Base-by-base conservation (phyloP, 2,329 filamentous ascomycete genomes). In the Apiospora marii region DNA sequence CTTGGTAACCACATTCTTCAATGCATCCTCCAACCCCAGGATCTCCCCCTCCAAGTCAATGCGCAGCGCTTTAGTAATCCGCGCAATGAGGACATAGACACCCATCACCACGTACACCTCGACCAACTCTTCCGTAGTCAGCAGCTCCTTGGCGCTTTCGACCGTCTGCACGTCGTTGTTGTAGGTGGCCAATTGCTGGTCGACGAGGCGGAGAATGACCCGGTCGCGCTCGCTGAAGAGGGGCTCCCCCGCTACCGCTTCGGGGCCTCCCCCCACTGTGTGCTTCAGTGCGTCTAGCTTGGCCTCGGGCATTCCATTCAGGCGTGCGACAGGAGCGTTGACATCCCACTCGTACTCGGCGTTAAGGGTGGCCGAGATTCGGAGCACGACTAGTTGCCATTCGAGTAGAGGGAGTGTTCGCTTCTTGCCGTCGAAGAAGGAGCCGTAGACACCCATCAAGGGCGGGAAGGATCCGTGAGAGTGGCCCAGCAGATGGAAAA, bases 11-110 rank as follows among this genome's bases (percentile, higher is more conserved):
- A 81, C 81, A 46, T 76, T 75, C 34, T 80, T 76, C 30, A 79
- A 79, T 41, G 80, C 77, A 10, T 67, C 71, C 27, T 70, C 71
- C 37, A 72, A 51, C 22, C 81, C 82, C 8, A 80, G 70, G 64
- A 82, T 80, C 61, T 79, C 46, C 1, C 77, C 75, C 13, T 77
- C 74, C 69, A 82, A 82, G 27, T 75, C 69, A 74, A 77, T 70
- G 72, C 69, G 34, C 67, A 71, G 53, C 71, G 41, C 71, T 34
- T 76, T 77, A 53, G 73, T 77, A 30, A 75, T 75, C 6, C 74
- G 73, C n/a, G 72, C 75, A 46, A 76, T 70, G 27, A 76, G 73
- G 19, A 70, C 69, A 61, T 75, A 76, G 37, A 75, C 74, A 14
- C 75, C 74, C 44, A 74, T 74, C n/a, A 75, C 71, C 51, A 73